Evolutionary conservation across 1,139 yeast genomes (phyloP), one percentile per base, ranked within the genome.

Genomic region (Wickerhamomyces sp.): DNA sequence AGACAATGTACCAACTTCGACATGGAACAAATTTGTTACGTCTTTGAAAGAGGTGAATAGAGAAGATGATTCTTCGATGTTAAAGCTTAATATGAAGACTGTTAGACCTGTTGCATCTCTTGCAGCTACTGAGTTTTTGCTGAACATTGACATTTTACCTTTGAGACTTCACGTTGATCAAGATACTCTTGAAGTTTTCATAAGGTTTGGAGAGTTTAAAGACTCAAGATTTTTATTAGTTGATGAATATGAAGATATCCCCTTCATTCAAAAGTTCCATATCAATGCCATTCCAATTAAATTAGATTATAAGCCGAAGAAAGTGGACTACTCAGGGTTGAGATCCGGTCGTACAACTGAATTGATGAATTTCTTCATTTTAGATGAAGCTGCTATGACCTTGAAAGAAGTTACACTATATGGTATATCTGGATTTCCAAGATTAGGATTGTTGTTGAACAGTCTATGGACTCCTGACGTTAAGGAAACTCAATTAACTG

Each of bases 221-320:
- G 96, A 87, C 55, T 64, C 69, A 10, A 63, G 96, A 43, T 85
- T 85, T 55, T 67, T 70, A 4, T 63, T 79, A n/a, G 68, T 81
- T 31, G 70, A 72, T 37, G 68, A 63, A 13, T 64, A 60, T 39
- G 78, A 73, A 15, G 95, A 86, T 46, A 72, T 75, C 5, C 57
- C 80, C 1, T 90, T 76, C 53, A 68, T 89, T 29, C 90, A 87
- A 52, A 78, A 78, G 54, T 73, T 89, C 35, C 76, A 76, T 38
- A 70, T 88, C 15, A 70, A 75, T 39, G 71, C 83, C 0, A 64
- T 92, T 1, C 74, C 73, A 36, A 61, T 94, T 27, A 81, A 81
- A 47, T 66, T 92, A 31, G 98, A 92, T 60, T 94, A 92, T 60
- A 90, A 89, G 57, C 98, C 98, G 0, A 90, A 89, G 55, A 85